Base-by-base conservation (phyloP, 805 yeast species). In the Saturnispora bothae region DNA sequence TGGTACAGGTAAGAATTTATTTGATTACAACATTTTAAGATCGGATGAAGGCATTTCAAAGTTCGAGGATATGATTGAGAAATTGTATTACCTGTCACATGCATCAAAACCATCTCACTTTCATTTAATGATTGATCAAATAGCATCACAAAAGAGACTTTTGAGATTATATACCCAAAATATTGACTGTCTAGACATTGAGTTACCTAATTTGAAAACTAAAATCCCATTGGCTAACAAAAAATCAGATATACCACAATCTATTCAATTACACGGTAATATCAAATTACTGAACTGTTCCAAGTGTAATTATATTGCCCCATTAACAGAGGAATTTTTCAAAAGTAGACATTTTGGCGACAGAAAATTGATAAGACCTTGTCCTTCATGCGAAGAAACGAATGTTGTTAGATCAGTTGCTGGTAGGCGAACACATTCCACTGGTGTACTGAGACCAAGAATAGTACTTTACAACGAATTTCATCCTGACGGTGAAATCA, bases 401-500 rank as follows among this genome's bases (percentile, higher is more conserved):
- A 82, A 79, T 47, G 46, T 54, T 4, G 70, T 77, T 3, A 59
- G 84, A 40, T 50, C 50, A 27, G 51, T 82, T 43, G 76, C 77
- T 34, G 76, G 95, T 45, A 60, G 83, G 61, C 76, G 78, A 48
- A 61, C 62, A 38, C 88, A 60, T 65, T 85, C 70, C 1, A 52
- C 69, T 5, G 86, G 86, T 3, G 61, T 68, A 36, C 51, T 78
- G 29, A 63, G 83, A 42, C 85, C 86, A 2, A 60, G 81, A 47
- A 73, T 78, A 21, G 82, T 78, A 3, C 54, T 78, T 8, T 78
- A 88, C 64, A 68, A 83, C 63, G 84, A 86, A 49, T 66, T 68
- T 40, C 83, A 86, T 52, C 95, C 95, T 1, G 94, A 85, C 54
- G 86, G 92, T 44, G 94, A 89, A 32, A 72, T 79, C 21, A 84